Conservation (phyloP, 345 rosid species). For the Reutealis trisperma region DNA sequence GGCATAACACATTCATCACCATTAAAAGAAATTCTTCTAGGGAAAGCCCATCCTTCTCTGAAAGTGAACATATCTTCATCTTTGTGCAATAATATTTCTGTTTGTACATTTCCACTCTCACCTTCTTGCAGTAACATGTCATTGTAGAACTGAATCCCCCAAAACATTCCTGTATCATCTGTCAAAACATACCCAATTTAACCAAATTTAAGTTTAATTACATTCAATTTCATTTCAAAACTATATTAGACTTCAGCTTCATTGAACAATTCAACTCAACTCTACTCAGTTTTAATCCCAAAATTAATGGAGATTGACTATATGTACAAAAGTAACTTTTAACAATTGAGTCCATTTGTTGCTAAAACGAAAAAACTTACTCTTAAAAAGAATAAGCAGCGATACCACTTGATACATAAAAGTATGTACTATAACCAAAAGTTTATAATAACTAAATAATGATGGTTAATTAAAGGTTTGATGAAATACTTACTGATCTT, state of each 20-base stretch:
- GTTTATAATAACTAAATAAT: no score
- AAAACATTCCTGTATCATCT: slow-evolving; percentile 87
- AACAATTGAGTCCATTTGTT: no score
- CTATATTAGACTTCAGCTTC: not conserved
- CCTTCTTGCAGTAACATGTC: slow-evolving; percentile 73
- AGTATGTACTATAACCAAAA: no score
- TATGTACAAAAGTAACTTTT: no score
- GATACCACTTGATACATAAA: no score
- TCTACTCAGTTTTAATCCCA: no score
- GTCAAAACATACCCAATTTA: not conserved
- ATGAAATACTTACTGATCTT: slow-evolving; percentile 49
- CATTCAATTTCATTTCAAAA: not conserved
- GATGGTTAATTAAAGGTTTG: not conserved
- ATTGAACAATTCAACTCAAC: not conserved
- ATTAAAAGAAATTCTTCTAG: slow-evolving; percentile 68
- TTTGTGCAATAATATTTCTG: slow-evolving; percentile 67
- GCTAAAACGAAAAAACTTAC: not conserved
- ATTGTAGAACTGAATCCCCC: slow-evolving; percentile 75
- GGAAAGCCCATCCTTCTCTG: slow-evolving; percentile 84
- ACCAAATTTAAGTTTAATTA: not conserved
- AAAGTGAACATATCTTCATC: slow-evolving; percentile 57
- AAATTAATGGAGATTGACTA: no score
- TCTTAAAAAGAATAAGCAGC: no score
- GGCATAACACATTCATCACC: slow-evolving; percentile 98
- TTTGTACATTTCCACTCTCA: slow-evolving; percentile 59